Base-by-base conservation (phyloP, 202 grass and related monocot genomes). In the Cymbopogon flexuosus region DNA sequence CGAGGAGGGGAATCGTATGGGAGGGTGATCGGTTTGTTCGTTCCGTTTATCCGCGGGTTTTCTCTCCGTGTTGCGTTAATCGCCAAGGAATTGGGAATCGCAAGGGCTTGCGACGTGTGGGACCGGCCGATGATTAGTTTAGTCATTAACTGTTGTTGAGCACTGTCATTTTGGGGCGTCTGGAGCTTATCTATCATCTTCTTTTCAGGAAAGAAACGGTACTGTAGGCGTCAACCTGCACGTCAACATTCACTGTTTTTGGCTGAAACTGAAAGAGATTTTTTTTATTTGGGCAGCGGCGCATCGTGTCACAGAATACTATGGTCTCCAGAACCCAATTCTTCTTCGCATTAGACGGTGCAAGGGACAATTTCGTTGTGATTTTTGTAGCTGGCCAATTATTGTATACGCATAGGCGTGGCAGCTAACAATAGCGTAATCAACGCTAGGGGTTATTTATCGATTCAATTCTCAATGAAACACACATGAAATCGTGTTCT, bases 11-110 rank as follows among this genome's bases (percentile, higher is more conserved):
- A 81, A 85, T 81, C 77, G 72, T 75, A 39, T 33, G 43, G 43
- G 71, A 58, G 15, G 72, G 65, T 57, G 81, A 85, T 89, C 51
- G 58, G 18, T 86, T 74, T 79, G 52, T 89, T 89, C 73, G 21
- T 73, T 86, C 11, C 83, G 61, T 86, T 85, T 78, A 86, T 86
- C 87, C 79, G 6, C 39, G 73, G 83, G 74, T 83, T 89, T 78
- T 24, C 2, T 8, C 51, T 10, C 3, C 6, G 69, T 78, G 75
- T 83, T 46, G 82, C 54, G 73, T 72, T 66, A 71, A 70, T 85
- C 83, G 79, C 79, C 79, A 63, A 79, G 79, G 40, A 77, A 86
- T 18, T 12, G 52, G 74, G 67, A 78, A 78, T 67, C 83, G 60
- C 71, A 58, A 46, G 65, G 43, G 43, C 77, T 76, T 42, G 81